Evolutionary conservation across 441 rosid species (phyloP), one percentile per base, ranked within the genome.

Genomic region (Erysimum cheiri): DNA sequence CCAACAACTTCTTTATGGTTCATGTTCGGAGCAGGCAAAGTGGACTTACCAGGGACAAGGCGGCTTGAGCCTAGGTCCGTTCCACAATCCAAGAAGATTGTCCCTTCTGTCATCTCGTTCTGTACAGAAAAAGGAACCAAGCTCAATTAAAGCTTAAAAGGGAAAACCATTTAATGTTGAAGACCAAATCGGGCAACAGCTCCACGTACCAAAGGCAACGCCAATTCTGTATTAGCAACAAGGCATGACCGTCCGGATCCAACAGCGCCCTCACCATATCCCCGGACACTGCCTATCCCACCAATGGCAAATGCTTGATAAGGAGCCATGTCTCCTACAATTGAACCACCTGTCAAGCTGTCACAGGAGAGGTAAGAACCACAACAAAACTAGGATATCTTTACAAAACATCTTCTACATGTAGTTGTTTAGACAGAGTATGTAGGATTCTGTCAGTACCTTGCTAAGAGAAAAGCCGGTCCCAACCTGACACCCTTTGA

Each of bases 291-390:
- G 64, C 90, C 91, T 44, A 85, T 64, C 71, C 98, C 98, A 29
- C 98, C 98, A 63, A 94, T 81, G 71, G 97, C 82, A 86, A 94
- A 94, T 67, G 98, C 93, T 81, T 91, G 98, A 81, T 91, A 90
- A 76, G 98, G 97, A 76, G 98, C 96, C 96, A 94, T 94, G 81
- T 91, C 97, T 77, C 98, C 98, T 49, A 94, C 98, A 74, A 91
- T 94, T 48, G 97, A 91, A 69, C 98, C 97, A 72, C 96, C 96
- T 79, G 95, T 88, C 83, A 94, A 73, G 84, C 97, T 94, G 86
- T 65, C 67, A 69, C 66, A 79, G 37, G 69, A 58, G 53, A 41
- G 29, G 22, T 66, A 48, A 66, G 60, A 71, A 60, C 64, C 53
- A 71, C 41, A 26, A 29, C 64, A 13, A 69, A 53, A 61, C 56